Percentiles rank a stretch among this genome's conserved stretches.
These are phyloP conservation scores for Botrytis deweyae DNA, from an alignment of 2,329 filamentous ascomycete species.

Conservation along the genomic window DNA sequence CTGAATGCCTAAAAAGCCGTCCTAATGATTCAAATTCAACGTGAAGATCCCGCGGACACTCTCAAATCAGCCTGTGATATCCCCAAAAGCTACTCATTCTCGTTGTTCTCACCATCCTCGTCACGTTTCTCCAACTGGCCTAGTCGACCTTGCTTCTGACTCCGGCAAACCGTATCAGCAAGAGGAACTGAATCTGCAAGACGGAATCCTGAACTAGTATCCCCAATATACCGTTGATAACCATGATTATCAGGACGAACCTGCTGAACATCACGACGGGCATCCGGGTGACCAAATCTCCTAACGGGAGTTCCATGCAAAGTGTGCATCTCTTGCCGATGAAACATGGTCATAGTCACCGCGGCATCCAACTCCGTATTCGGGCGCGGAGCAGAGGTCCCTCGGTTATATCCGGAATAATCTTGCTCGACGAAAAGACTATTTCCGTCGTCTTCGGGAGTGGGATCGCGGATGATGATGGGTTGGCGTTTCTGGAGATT, in stretches of 20 bases:
- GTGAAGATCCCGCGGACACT: not conserved
- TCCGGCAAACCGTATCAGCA: not conserved
- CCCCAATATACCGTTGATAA: not conserved
- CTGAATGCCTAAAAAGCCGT: not conserved
- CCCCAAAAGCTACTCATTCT: not conserved
- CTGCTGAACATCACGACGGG: not conserved
- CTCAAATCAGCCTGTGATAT: not conserved
- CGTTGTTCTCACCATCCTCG: not conserved
- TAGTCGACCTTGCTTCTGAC: not conserved
- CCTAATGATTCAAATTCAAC: not conserved
- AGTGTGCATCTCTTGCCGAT: not conserved
- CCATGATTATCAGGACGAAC: not conserved
- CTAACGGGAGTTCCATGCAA: not conserved
- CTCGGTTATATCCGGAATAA: no score
- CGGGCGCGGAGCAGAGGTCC: not conserved
- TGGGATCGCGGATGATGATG: not conserved
- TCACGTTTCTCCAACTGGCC: not conserved
- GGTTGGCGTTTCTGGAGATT: not conserved
- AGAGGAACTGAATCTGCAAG: not conserved
- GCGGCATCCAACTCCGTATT: not conserved
- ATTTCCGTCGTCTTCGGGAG: not conserved
- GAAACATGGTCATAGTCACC: constrained; percentile 1
- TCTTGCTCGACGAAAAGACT: not conserved
- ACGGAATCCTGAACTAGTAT: not conserved
- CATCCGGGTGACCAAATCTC: accelerated